Base-by-base conservation (phyloP, 768 basidiomycete genomes). In the Mycena rebaudengoi region DNA sequence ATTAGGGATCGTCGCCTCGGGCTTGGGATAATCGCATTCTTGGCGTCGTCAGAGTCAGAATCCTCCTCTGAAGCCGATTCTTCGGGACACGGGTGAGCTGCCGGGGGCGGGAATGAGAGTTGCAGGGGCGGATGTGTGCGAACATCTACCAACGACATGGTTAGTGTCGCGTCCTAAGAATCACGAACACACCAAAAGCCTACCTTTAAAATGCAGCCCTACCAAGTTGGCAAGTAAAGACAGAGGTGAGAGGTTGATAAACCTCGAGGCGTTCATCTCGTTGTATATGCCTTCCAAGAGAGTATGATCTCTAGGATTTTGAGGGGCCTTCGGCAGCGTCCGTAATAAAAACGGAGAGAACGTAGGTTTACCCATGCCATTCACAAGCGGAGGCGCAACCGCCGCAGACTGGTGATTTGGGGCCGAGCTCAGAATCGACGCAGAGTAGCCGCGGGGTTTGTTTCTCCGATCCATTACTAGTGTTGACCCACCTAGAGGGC, bases 251-350 rank as follows among this genome's bases (percentile, higher is more conserved):
- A 85, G 74, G 70, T 92, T 92, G 69, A 93, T 87, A 68, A 90
- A 92, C 33, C 89, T 78, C 14, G 85, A 79, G 6, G 84, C 84
- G 26, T 91, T 88, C 86, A 90, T 88, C 65, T 88, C 86, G 20
- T 77, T 81, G 77, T 91, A 92, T 12, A 91, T 88, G 44, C 75
- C 76, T 67, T 89, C 86, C 23, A 93, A 77, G 13, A 90, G 65
- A 0, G 83, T 81, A 69, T 92, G 91, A 62, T 92, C 89, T 10
- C 88, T 80, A 4, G 91, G 91, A 70, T 92, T 86, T 4, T 70
- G 64, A 0, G 86, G 83, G 4, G 80, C 71, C 52, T 79, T 80
- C 7, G 79, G 72, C 29, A 78, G 60, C 6, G 79, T 76, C 30
- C 76, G 71, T 32, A 81, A 69, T 55, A 84, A 60, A 33, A 79